Base-by-base conservation (phyloP, 257 asterid species). In the Ilex aquifolium region DNA sequence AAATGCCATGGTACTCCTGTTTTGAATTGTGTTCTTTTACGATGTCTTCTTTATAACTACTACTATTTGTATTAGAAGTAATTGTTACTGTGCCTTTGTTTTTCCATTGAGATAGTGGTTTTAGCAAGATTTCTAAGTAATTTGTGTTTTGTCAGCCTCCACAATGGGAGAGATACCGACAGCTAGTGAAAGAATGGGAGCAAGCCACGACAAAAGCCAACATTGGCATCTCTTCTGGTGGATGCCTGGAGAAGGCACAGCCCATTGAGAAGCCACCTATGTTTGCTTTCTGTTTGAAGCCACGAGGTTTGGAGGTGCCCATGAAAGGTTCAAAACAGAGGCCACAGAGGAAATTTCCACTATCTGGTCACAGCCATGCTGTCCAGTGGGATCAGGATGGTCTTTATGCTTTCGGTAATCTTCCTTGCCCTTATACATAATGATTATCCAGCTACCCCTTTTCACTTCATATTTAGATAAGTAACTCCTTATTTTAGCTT, bases 201-300 rank as follows among this genome's bases (percentile, higher is more conserved):
- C 84, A 65, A 49, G 68, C 77, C 56, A 78, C 67, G 77, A 74
- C 87, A 64, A 84, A 79, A 76, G 73, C 79, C 66, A 74, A 61
- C 56, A 67, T 69, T 73, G 77, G 75, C 64, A 61, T 75, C 53
- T 62, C 88, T 59, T 62, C 88, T 59, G 69, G 63, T 61, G 83
- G 81, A 62, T 66, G 77, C 76, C 86, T 75, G 72, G 88, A 72
- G 73, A 88, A 77, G 79, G 69, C 57, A 31, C 60, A 74, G 63
- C 74, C 65, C 13, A 79, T 74, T 53, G 97, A 93, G 74, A 94
- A 86, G 72, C 99, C 99, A 66, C 81, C 86, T 51, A 82, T 88
- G 95, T 86, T 78, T 74, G 97, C 99, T 17, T 94, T 94, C 74
- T 94, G 99, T 77, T 74, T 84, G 60, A 86, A 77, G 69, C 99